Base-by-base conservation (phyloP, 2,329 filamentous ascomycete species). In the Fusarium robinianum region DNA sequence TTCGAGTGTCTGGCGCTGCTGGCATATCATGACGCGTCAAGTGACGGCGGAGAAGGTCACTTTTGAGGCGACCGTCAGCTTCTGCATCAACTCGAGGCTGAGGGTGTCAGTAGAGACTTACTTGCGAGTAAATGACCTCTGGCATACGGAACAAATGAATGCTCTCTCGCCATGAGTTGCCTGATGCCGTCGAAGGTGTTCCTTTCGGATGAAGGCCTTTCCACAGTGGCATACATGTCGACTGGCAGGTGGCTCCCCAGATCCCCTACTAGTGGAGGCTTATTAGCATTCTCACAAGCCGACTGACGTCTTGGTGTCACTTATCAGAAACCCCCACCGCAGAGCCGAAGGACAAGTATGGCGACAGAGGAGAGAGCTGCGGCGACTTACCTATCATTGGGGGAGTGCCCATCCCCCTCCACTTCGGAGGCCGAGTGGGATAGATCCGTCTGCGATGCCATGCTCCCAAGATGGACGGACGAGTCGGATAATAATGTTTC, bases 171-270 rank as follows among this genome's bases (percentile, higher is more conserved):
- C 56, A 49, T 72, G 69, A 3, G 66, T 69, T 5, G 69, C 69
- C 51, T 72, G 65, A 48, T 72, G 69, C 4, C 69, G 61, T 6
- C 66, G 53, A 24, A 72, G 53, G 27, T 72, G 69, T 43, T 72
- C 69, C 36, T 71, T 72, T 43, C 69, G 59, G 27, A 72, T 61
- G 42, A 71, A 72, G 14, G 63, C 63, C 48, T 68, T 70, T 9
- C 69, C 69, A 41, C 69, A 72, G 27, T 71, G 68, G 33, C 69
- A 72, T 6, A 56, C 42, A 57, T 67, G 65, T n/a, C 64, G 63
- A 6, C 30, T 42, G 8, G 49, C 25, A 5, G 41, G 15, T 23
- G 38, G 41, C 23, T 31, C 36, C 22, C 25, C 35, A 14, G 36
- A 16, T 17, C 22, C 29, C n/a, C 37, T 34, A 24, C 15, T n/a